These are phyloP conservation scores for Monascus ruber DNA, from an alignment of 2,329 filamentous ascomycete species.

Conservation along the genomic window DNA sequence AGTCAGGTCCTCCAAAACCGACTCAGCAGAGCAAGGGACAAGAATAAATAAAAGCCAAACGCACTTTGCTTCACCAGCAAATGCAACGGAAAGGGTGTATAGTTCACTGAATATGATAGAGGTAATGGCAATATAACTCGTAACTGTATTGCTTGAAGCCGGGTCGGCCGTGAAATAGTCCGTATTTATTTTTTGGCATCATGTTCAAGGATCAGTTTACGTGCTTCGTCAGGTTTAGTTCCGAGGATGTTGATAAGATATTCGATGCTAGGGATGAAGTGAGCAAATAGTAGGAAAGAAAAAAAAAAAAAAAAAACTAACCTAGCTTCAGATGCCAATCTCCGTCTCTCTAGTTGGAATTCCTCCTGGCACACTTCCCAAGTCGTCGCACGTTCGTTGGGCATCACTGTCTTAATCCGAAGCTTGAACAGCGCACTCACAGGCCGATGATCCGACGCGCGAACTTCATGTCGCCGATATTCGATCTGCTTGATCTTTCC, in stretches of 20 bases:
- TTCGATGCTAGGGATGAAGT: constrained; percentile 40
- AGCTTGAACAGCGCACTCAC: constrained; percentile 78
- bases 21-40: too few species aligned
- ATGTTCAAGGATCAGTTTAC: constrained; percentile 28
- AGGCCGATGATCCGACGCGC: constrained; percentile 83
- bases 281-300: constrained; percentile 1
- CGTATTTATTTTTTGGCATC: neutral
- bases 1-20: too few species aligned
- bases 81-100: too few species aligned
- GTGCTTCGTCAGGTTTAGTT: constrained; percentile 42
- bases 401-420: constrained; percentile 69
- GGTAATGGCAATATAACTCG: too few species aligned
- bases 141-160: too few species aligned
- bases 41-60: too few species aligned
- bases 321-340: constrained; percentile 63
- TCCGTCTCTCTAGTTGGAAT: constrained; percentile 60
- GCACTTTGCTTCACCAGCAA: too few species aligned
- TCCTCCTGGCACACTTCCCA: constrained; percentile 65
- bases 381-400: constrained; percentile 50
- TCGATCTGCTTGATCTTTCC: constrained; percentile 78
- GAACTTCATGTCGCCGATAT: constrained; percentile 79
- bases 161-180: too few species aligned
- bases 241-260: constrained; percentile 55
- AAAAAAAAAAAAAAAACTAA: constrained; percentile 38
- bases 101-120: too few species aligned